Evolutionary conservation across 345 rosid species (phyloP), one percentile per base, ranked within the genome.

Genomic region (Capsella bursapastoris): DNA sequence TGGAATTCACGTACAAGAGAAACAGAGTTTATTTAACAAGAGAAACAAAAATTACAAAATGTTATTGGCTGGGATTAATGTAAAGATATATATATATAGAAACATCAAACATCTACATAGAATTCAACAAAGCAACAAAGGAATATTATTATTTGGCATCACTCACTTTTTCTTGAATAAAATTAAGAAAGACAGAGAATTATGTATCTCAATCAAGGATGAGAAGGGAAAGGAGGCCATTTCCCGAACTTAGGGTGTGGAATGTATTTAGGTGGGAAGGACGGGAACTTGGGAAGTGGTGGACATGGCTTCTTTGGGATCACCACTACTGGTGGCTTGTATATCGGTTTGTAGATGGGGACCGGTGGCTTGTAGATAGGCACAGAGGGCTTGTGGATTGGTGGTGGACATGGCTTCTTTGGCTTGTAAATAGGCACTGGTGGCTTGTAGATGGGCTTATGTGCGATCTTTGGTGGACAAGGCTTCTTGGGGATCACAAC

Each of bases 201-300:
- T n/a, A 25, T 38, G 9, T 37, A 7, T 32, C 2, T 25, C 14
- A 22, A 12, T 65, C 61, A 74, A 29, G 78, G 70, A 50, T 70
- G 71, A 40, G 68, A 59, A 40, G 73, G 78, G 18, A 67, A 38
- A 27, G 86, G 85, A 70, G 87, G 87, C 77, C 68, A 75, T 64
- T 87, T 82, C 28, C 82, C 82, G 27, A 82, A 84, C 74, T 87
- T 76, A 29, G 82, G 86, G 50, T 80, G 80, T 37, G 79, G 76
- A 75, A 72, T 8, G 69, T 41, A 38, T 72, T 79, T 79, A 11
- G 84, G 88, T 65, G 84, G 81, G 70, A 81, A 73, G 1, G 79
- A 82, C 40, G 92, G 88, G 61, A 84, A 47, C 56, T 83, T 74
- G 1, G 82, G 86, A 64, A 81, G 64, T 32, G 81, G 76, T 11